phyloP scores from a whole-genome alignment of 192 early-diverging fungal genomes.

The Backusella morwellensis region DNA sequence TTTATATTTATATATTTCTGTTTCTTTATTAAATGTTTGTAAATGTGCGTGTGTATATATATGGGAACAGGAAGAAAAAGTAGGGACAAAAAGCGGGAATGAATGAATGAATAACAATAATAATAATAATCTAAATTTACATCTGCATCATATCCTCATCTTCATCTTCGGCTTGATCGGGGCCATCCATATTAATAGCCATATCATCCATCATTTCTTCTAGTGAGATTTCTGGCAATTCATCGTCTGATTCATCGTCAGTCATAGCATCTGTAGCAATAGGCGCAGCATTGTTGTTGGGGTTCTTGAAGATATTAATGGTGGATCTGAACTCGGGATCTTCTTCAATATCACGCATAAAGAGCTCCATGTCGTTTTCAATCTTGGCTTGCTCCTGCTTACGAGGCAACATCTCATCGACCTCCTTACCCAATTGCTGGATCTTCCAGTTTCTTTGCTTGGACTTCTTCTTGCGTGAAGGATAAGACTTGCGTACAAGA shows the following conservation, averaged over 20 bases:
- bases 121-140: constrained; percentile 7
- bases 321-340: constrained; percentile 94
- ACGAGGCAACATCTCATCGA: constrained; percentile 76
- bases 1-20: neutral
- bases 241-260: constrained; percentile 54
- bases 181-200: constrained; percentile 63
- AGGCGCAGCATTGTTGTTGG: constrained; percentile 20
- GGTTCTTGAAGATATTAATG: constrained; percentile 89
- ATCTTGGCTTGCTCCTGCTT: constrained; percentile 76
- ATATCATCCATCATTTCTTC: constrained; percentile 95
- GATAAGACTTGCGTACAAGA: constrained; percentile 90
- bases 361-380: constrained; percentile 92
- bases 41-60: constrained; percentile 3
- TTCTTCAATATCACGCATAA: constrained; percentile 98
- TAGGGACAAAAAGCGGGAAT: neutral
- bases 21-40: neutral
- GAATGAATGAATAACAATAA: neutral
- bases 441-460: constrained; percentile 90
- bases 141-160: constrained; percentile 35
- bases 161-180: constrained; percentile 35
- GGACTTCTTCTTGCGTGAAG: constrained; percentile 83
- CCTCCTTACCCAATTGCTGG: constrained; percentile 83
- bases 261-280: constrained; percentile 34
- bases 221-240: constrained; percentile 89
- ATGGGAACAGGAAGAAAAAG: neutral